These are phyloP conservation scores for Crithidia sp. DNA, from an alignment of 208 protist genomes.

Conservation along the genomic window DNA sequence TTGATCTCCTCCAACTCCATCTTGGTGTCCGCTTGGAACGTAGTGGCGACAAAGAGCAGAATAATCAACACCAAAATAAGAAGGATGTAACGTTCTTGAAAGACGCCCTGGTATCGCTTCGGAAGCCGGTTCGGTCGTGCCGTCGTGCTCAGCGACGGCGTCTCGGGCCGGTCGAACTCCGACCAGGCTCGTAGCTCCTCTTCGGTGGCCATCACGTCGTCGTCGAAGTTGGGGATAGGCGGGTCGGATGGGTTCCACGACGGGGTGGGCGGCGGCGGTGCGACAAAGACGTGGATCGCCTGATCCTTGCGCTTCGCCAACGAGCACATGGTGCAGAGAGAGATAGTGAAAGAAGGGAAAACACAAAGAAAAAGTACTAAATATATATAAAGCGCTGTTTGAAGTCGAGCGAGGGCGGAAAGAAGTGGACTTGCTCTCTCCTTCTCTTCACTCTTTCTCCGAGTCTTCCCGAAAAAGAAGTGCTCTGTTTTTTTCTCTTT, in stretches of 20 bases:
- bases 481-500: too few species aligned
- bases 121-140: not conserved
- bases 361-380: not conserved
- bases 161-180: conserved; percentile 27
- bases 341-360: not conserved
- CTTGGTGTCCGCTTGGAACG: conserved; percentile 26
- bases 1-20: conserved; percentile 37
- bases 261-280: not conserved
- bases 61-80: conserved; percentile 15
- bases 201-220: conserved; percentile 26
- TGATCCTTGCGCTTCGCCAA: conserved; percentile 31
- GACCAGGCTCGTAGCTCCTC: conserved; percentile 34
- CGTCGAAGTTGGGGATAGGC: conserved; percentile 10
- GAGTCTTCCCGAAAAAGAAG: too few species aligned
- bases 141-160: not conserved
- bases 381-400: not conserved
- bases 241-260: conserved; percentile 8
- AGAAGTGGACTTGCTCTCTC: too few species aligned
- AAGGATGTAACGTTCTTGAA: conserved; percentile 31
- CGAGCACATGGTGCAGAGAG: conserved; percentile 6
- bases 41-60: conserved; percentile 27
- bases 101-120: conserved; percentile 30
- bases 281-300: conserved; percentile 9
- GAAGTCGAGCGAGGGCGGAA: too few species aligned
- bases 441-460: too few species aligned